Percentiles rank a stretch among this genome's conserved stretches.
Evolutionary conservation across 2,329 filamentous ascomycete genomes (phyloP).

Genomic region (Westerdykella sp.): DNA sequence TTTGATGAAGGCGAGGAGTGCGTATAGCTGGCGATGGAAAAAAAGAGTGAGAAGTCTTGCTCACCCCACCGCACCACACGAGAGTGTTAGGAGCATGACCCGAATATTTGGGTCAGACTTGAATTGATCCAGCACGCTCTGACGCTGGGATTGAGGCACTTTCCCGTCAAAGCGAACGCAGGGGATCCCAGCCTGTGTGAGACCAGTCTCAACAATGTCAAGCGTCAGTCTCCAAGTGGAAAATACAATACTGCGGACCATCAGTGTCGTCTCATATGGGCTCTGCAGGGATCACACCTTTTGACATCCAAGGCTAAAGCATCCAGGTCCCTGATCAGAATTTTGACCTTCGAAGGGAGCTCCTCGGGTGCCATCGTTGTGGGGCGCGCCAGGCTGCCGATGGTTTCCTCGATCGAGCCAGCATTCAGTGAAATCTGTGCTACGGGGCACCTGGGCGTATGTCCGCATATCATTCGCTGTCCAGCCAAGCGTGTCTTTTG

Average conservation of each 20-base stretch:
- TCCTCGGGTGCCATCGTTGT: background rate
- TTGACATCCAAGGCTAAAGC: constrained; percentile 24
- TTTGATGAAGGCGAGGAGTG: no score
- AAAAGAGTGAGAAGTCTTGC: constrained; percentile 5
- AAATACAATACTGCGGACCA: constrained; percentile 43
- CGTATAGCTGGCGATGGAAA: no score
- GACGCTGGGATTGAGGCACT: constrained; percentile 40
- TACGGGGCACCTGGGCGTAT: constrained; percentile 9
- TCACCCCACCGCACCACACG: constrained; percentile 50
- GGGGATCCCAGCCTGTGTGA: constrained; percentile 33
- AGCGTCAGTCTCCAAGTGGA: constrained; percentile 48
- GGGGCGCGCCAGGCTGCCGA: background rate
- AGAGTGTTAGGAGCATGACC: constrained; percentile 45
- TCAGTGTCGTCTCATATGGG: background rate
- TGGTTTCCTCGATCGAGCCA: constrained; percentile 6
- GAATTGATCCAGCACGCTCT: constrained; percentile 40
- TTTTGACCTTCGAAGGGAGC: constrained; percentile 27
- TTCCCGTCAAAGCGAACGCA: constrained; percentile 46
- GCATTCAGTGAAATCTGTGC: constrained; percentile 8
- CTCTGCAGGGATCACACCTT: constrained; percentile 22
- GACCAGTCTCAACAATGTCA: constrained; percentile 40
- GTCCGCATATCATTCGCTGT: constrained; percentile 8
- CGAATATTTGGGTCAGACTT: constrained; percentile 31
- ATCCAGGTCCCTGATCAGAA: constrained; percentile 31
- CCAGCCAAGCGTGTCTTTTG: constrained; percentile 2